Base-by-base conservation (phyloP, 2,329 filamentous ascomycete species). In the Fusarium stilboides region DNA sequence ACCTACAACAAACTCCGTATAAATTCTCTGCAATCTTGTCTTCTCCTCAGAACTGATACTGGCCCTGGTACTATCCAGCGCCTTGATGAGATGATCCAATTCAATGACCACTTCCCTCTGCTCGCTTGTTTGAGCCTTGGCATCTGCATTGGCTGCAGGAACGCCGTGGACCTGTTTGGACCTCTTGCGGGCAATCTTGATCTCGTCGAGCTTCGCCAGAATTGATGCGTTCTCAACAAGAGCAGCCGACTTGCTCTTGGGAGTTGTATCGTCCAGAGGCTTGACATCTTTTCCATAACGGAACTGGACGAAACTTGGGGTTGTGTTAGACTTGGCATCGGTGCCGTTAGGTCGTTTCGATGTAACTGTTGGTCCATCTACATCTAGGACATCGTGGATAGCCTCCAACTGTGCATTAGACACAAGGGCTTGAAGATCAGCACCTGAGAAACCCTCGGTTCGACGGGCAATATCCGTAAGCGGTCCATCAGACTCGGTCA, bases 391-490 rank as follows among this genome's bases (percentile, higher is more conserved):
- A 71, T 98, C 94, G 77, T 99, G 96, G 69, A 99, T 98, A 28
- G 96, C 96, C 81, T 98, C 95, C 8, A 99, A 87, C 78, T 99
- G 96, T 1, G 96, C 94, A 72, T 99, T 99, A 74, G 97, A 98
- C 43, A 98, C 90, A 8, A 99, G 87, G 0, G 95, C 96, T 79
- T 99, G 96, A 5, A 99, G 84, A 81, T 99, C 96, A 2, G 96
- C 96, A 14, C 96, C 96, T 0, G 93, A 96, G 78, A 97, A 98
- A 12, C 96, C 96, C 62, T 96, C 92, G 0, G 95, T 98, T 17
- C 89, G 85, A 17, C 83, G 84, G 0, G 94, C 95, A 24, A 99
- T 88, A 65, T 94, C 92, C n/a, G 81, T 82, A 31, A 97, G 80
- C 9, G 85, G 86, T 14, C 84, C 83, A 22, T 85, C 82, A 3